Evolutionary conservation across 1,284 basidiomycete genomes (phyloP).

Genomic region (Ustanciosporium gigantosporum): DNA sequence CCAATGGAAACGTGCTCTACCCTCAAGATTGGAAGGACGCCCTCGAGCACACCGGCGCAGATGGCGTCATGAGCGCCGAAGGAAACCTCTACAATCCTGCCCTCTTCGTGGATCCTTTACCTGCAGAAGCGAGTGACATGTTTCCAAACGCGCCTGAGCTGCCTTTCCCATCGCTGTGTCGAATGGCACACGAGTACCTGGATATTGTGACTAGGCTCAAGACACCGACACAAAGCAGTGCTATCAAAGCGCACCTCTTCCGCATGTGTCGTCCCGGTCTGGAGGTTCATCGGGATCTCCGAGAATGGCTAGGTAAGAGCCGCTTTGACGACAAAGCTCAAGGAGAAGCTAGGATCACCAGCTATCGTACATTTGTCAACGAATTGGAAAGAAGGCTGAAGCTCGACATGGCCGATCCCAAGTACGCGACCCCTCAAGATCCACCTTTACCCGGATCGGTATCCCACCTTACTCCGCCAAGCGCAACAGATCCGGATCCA

Average conservation of each 20-base stretch:
- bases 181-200: slow-evolving; percentile 83
- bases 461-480: slow-evolving; percentile 17
- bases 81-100: slow-evolving; percentile 92
- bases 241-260: slow-evolving; percentile 90
- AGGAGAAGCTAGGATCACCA: slow-evolving; percentile 65
- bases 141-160: slow-evolving; percentile 26
- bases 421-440: slow-evolving; percentile 9
- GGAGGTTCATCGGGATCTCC: slow-evolving; percentile 71
- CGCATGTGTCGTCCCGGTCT: slow-evolving; percentile 83
- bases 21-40: slow-evolving; percentile 78
- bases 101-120: slow-evolving; percentile 66
- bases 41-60: slow-evolving; percentile 78
- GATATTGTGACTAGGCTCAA: slow-evolving; percentile 74
- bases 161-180: slow-evolving; percentile 69
- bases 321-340: slow-evolving; percentile 33
- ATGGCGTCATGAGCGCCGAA: slow-evolving; percentile 94
- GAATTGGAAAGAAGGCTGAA: slow-evolving; percentile 73
- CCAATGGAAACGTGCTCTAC: slow-evolving; percentile 94
- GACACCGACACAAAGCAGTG: slow-evolving; percentile 74
- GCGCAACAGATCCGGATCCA: slow-evolving; percentile 39
- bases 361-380: slow-evolving; percentile 68
- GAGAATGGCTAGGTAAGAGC: slow-evolving; percentile 70
- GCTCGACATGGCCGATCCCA: slow-evolving; percentile 62
- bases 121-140: slow-evolving; percentile 8
- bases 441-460: slow-evolving; percentile 16